A percentile compares a stretch with the other conserved stretches of the same genome.
Evolutionary conservation across 768 basidiomycete species (phyloP).

Genomic region (Trametes cinnabarina): DNA sequence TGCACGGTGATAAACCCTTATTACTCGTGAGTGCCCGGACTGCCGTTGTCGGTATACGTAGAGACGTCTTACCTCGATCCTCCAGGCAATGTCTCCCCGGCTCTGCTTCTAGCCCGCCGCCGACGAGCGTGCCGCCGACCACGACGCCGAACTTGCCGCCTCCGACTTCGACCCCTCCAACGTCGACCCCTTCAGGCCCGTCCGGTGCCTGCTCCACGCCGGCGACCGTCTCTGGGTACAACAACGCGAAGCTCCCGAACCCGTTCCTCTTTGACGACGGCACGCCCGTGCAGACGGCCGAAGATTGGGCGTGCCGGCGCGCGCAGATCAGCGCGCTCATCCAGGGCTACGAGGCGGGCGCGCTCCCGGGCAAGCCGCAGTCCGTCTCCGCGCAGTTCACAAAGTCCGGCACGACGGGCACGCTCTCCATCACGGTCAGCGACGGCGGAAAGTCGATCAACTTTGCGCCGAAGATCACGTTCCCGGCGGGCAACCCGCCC

Average conservation of each 20-base stretch:
- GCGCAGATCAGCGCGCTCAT: constrained; percentile 48
- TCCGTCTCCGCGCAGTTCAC: constrained; percentile 45
- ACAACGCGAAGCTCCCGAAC: constrained; percentile 47
- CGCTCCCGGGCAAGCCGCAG: constrained; percentile 46
- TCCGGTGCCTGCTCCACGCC: constrained; percentile 22
- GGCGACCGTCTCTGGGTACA: constrained; percentile 27
- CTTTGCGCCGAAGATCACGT: constrained; percentile 46
- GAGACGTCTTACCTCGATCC: too few species aligned
- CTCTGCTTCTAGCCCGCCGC: constrained; percentile 1
- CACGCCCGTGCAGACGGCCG: constrained; percentile 39
- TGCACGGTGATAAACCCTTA: constrained; percentile 20
- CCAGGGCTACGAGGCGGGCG: constrained; percentile 53
- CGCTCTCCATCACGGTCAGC: constrained; percentile 48
- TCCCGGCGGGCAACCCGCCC: constrained; percentile 43
- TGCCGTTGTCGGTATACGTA: too few species aligned
- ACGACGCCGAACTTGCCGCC: background rate
- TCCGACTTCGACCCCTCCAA: background rate
- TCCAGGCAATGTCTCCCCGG: constrained; percentile 19
- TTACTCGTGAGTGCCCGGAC: constrained; percentile 15
- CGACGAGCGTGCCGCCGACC: background rate
- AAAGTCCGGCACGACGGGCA: constrained; percentile 30
- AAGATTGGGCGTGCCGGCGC: constrained; percentile 51
- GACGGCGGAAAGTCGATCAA: constrained; percentile 48
- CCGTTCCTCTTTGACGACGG: constrained; percentile 55
- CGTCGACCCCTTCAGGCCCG: constrained; percentile 5